Evolutionary conservation across 192 early-diverging fungal genomes (phyloP).

Genomic region (Pecoramyces ruminantium): DNA sequence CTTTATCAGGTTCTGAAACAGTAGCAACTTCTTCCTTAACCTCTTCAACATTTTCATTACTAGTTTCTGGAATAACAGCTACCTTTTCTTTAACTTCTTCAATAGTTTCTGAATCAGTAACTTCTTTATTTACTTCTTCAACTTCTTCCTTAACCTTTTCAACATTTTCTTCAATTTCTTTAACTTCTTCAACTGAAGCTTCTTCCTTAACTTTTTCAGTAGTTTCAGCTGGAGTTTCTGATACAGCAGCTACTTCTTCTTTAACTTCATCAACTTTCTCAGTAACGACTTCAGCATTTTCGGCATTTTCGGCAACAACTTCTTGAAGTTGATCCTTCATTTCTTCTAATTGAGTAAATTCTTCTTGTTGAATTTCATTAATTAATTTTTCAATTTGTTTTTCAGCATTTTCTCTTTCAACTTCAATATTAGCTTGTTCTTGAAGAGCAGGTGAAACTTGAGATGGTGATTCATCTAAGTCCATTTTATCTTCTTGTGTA

Average conservation of each 20-base stretch:
- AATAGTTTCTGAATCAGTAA: too few relatives aligned
- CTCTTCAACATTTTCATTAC: background rate
- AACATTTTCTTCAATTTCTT: too few relatives aligned
- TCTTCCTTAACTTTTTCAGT: background rate
- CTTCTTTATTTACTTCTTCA: too few relatives aligned
- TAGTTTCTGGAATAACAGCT: background rate
- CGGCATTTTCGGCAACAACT: background rate
- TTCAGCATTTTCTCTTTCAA: background rate
- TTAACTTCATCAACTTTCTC: background rate
- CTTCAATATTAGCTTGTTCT: background rate
- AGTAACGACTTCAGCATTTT: too few relatives aligned
- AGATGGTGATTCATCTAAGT: background rate
- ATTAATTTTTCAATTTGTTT: background rate
- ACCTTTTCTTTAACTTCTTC: too few relatives aligned
- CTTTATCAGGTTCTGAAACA: background rate
- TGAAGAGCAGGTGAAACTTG: background rate
- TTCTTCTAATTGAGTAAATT: background rate
- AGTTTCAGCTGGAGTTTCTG: background rate
- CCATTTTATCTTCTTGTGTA: background rate
- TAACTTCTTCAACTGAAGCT: background rate
- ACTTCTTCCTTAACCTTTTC: too few relatives aligned
- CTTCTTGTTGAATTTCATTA: background rate
- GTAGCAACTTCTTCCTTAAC: background rate
- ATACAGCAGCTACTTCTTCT: background rate
- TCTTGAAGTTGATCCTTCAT: background rate